Evolutionary conservation across 768 basidiomycete species (phyloP).

Genomic region (Amanita brunnescens): DNA sequence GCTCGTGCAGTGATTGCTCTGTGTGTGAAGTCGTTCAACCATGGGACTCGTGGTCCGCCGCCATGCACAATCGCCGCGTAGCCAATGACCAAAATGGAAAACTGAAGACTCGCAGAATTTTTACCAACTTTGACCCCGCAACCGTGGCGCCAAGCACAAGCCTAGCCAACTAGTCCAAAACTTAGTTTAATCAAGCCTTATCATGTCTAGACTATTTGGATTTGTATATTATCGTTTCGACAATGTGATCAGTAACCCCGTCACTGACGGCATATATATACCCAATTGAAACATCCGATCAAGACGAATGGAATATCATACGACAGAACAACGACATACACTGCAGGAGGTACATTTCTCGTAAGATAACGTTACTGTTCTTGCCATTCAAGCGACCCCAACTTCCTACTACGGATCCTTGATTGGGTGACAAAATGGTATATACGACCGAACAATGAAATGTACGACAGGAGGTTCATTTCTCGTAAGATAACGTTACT

Average conservation of each 20-base stretch:
- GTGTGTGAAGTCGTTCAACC: slow-evolving; percentile 4
- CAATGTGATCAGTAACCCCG: neutral
- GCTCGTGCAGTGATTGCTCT: neutral
- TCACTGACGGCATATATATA: neutral
- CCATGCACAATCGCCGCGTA: neutral
- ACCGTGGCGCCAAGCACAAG: neutral
- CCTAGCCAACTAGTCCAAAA: neutral
- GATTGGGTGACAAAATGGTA: slow-evolving; percentile 81
- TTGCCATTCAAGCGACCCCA: slow-evolving; percentile 86
- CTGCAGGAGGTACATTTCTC: neutral
- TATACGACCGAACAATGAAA: too few species aligned
- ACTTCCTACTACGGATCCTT: slow-evolving; percentile 66
- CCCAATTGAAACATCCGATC: neutral
- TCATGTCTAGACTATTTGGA: neutral
- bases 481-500: slow-evolving; percentile 14
- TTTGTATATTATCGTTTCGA: neutral
- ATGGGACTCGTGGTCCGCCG: slow-evolving; percentile 6
- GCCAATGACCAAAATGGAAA: neutral
- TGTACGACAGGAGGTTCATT: too few species aligned
- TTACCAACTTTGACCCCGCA: neutral
- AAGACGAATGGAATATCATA: neutral
- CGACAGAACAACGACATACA: too few species aligned
- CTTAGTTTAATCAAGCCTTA: neutral
- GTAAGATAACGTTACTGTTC: slow-evolving; percentile 33
- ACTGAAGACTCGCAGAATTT: neutral